Percentiles rank a stretch among this genome's conserved stretches.
phyloP scores from a whole-genome alignment of 352 stramenopile genomes.

The Globisporangium perplexum region DNA sequence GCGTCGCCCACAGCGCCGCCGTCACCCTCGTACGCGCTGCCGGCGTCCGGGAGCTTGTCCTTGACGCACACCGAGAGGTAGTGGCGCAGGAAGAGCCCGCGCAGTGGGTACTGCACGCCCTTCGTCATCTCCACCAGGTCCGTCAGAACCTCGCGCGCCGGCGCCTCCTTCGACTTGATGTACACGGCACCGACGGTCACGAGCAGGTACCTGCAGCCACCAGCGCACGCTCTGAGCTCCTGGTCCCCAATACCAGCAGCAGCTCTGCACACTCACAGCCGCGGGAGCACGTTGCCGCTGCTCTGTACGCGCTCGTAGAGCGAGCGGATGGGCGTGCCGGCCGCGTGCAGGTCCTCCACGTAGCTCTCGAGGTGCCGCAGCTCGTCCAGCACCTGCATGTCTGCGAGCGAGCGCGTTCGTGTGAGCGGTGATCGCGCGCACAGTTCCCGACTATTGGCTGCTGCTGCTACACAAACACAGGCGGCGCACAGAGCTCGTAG shows the following conservation, averaged over 20 bases:
- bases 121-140: conserved; percentile 99
- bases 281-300: conserved; percentile 94
- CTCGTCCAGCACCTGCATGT: conserved; percentile 91
- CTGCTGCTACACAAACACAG: background rate
- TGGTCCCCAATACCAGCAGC: no score
- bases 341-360: conserved; percentile 78
- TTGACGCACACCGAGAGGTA: conserved; percentile 92
- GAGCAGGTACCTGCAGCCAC: conserved; percentile 82
- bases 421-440: no score
- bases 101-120: conserved; percentile 97
- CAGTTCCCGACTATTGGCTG: no score
- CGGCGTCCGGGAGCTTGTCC: conserved; percentile 93
- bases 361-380: conserved; percentile 94
- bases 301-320: conserved; percentile 96
- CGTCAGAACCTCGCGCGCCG: conserved; percentile 90
- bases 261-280: no score
- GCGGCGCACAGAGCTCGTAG: conserved; percentile 96
- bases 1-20: conserved; percentile 83
- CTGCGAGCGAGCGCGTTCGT: conserved; percentile 12
- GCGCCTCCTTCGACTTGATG: conserved; percentile 82
- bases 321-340: conserved; percentile 83
- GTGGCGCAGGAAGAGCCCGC: conserved; percentile 97
- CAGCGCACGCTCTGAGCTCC: background rate
- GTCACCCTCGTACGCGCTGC: conserved; percentile 60
- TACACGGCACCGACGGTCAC: conserved; percentile 96